A percentile compares a stretch with the other conserved stretches of the same genome.
phyloP scores from a whole-genome alignment of 2,329 filamentous ascomycete genomes.

The Zalaria obscura region DNA sequence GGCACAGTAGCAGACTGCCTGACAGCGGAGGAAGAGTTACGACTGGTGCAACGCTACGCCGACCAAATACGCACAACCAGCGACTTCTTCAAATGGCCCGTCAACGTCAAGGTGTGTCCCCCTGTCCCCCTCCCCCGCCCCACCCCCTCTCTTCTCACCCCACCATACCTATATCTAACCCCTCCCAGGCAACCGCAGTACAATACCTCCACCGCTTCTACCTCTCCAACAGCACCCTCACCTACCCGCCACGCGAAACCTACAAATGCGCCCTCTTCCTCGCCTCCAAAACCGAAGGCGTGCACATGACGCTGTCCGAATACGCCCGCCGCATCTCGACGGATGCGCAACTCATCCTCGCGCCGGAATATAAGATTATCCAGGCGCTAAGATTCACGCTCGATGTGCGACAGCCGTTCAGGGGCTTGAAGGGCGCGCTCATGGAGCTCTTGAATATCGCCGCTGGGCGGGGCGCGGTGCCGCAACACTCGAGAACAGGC shows the following conservation, averaged over 20 bases:
- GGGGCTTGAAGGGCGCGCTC: slow-evolving; percentile 71
- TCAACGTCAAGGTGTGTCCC: slow-evolving; percentile 41
- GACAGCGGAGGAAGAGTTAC: slow-evolving; percentile 68
- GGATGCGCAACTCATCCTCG: slow-evolving; percentile 65
- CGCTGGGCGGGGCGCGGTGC: slow-evolving; percentile 39
- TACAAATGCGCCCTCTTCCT: slow-evolving; percentile 87
- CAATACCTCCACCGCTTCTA: slow-evolving; percentile 92
- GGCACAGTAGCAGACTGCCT: slow-evolving; percentile 59
- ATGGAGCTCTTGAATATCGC: slow-evolving; percentile 64
- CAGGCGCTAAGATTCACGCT: slow-evolving; percentile 89
- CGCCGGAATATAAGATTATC: slow-evolving; percentile 82
- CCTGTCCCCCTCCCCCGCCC: neutral
- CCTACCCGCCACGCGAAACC: slow-evolving; percentile 80
- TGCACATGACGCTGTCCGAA: slow-evolving; percentile 51
- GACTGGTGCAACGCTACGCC: slow-evolving; percentile 69
- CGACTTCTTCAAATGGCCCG: slow-evolving; percentile 46
- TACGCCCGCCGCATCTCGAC: slow-evolving; percentile 46
- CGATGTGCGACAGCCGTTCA: slow-evolving; percentile 81
- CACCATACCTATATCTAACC: too few relatives aligned
- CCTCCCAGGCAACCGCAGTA: slow-evolving; percentile 56
- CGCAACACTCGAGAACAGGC: neutral
- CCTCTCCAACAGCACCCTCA: slow-evolving; percentile 89
- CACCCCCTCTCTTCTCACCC: slow-evolving; percentile 1
- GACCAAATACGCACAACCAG: slow-evolving; percentile 32
- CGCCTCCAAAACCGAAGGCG: slow-evolving; percentile 81